Evolutionary conservation across 2,329 filamentous ascomycete genomes (phyloP).

Genomic region (Verticillium longisporum): DNA sequence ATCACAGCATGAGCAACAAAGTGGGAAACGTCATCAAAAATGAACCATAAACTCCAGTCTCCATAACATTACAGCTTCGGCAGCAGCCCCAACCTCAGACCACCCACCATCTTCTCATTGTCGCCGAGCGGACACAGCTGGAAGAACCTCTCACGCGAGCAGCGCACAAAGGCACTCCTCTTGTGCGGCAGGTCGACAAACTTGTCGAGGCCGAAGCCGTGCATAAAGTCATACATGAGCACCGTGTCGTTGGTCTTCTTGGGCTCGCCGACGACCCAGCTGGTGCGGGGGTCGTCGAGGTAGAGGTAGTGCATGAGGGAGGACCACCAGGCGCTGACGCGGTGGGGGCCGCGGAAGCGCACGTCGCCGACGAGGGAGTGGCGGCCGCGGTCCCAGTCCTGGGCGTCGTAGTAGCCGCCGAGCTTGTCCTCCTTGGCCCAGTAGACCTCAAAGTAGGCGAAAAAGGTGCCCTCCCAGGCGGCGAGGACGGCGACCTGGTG

Average conservation of each 20-base stretch:
- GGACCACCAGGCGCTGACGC: conserved; percentile 56
- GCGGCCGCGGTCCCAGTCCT: conserved; percentile 51
- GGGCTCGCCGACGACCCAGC: conserved; percentile 59
- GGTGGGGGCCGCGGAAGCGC: conserved; percentile 52
- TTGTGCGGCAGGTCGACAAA: conserved; percentile 68
- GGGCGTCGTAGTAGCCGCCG: conserved; percentile 47
- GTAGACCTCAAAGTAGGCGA: conserved; percentile 77
- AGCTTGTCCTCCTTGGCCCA: conserved; percentile 62
- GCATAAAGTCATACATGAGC: conserved; percentile 66
- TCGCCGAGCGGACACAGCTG: conserved; percentile 55
- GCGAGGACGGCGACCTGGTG: conserved; percentile 66
- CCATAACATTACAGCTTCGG: conserved; percentile 39
- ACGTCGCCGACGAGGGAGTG: conserved; percentile 54
- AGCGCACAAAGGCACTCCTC: conserved; percentile 59
- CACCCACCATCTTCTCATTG: conserved; percentile 48
- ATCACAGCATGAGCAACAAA: background rate
- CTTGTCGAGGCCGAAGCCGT: conserved; percentile 66
- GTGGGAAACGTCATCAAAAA: background rate
- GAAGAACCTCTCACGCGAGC: conserved; percentile 63
- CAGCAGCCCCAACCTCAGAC: conserved; percentile 44
- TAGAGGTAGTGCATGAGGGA: conserved; percentile 57
- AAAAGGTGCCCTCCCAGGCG: conserved; percentile 62
- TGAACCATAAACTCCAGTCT: background rate
- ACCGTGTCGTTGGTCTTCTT: conserved; percentile 64
- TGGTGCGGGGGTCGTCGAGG: conserved; percentile 53